Evolutionary conservation across 1,284 basidiomycete species (phyloP).

Genomic region (Retiboletus flavoniger): DNA sequence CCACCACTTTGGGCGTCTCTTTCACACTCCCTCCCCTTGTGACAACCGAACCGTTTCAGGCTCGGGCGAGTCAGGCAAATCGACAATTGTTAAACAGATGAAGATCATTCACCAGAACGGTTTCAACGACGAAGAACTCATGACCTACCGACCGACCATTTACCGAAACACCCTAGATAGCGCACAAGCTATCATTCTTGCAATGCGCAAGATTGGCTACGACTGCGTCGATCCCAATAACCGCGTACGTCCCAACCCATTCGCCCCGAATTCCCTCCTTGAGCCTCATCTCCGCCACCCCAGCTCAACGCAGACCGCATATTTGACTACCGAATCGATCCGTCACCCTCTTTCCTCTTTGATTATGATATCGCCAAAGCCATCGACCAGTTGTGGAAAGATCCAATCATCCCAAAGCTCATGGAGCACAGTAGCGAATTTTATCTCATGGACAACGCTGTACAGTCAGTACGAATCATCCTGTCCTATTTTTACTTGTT

Average conservation of each 20-base stretch:
- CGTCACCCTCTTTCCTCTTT: conserved; percentile 45
- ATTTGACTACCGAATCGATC: conserved; percentile 52
- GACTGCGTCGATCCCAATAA: conserved; percentile 81
- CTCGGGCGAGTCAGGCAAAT: conserved; percentile 84
- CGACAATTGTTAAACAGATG: conserved; percentile 98
- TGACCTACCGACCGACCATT: conserved; percentile 77
- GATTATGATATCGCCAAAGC: conserved; percentile 70
- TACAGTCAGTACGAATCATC: conserved; percentile 61
- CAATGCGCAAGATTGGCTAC: conserved; percentile 87
- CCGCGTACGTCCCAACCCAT: conserved; percentile 40
- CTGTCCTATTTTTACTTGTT: background rate
- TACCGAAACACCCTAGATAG: conserved; percentile 88
- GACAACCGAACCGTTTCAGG: conserved; percentile 33
- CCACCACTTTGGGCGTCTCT: conserved; percentile 13
- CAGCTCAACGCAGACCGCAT: conserved; percentile 62
- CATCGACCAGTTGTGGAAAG: conserved; percentile 85
- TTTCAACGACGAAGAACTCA: conserved; percentile 79
- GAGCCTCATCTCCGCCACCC: background rate
- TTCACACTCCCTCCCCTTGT: background rate
- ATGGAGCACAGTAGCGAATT: conserved; percentile 90
- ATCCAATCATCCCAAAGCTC: conserved; percentile 83
- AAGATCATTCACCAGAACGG: conserved; percentile 98
- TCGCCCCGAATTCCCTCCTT: accelerated
- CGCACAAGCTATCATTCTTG: conserved; percentile 84
- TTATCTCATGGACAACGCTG: conserved; percentile 95